Evolutionary conservation across 352 stramenopile genomes (phyloP), one percentile per base, ranked within the genome.

Genomic region (Phytophthora uliginosa): DNA sequence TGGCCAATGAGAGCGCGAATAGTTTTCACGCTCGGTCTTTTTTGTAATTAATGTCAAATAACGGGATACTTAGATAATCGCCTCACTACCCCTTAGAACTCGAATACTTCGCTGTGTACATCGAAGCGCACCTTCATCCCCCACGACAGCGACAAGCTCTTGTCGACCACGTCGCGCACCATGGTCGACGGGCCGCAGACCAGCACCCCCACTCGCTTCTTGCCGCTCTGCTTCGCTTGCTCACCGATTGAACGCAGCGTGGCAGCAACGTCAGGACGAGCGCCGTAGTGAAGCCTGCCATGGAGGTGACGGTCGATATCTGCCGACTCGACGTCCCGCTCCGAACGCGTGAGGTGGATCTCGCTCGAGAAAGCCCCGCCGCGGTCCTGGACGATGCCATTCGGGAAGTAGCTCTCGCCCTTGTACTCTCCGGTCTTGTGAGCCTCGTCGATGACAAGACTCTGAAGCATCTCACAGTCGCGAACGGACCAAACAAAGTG

Each of bases 401-500:
- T 42, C 2, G 74, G 75, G 33, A 85, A 70, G 61, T 74, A 78
- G 17, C 24, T 71, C 28, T 70, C 59, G 33, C 22, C 31, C 38
- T 55, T 61, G 24, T 24, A 42, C n/a, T 53, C 59, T 7, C 51
- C 51, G 42, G 51, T 20, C 4, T 50, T 59, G 31, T 71, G 36
- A 15, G 47, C 53, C 17, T 59, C 13, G 20, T 75, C 55, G n/a
- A 60, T 31, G 17, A 82, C 1, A 15, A 89, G 28, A 26, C 71
- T 73, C 15, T 79, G 45, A 6, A 86, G 34, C 55, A 84, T 70
- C 7, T 79, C 77, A 0, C 69, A 75, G 15, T 89, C 75, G 0
- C 71, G 76, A 1, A 83, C 69, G 0, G 81, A 79, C 81, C 83
- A 91, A 0, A 88, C 74, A 22, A 90, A 90, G 51, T 77, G 66